Evolutionary conservation across 163 green algal species (phyloP).

Genomic region (Scenedesmus sp.): DNA sequence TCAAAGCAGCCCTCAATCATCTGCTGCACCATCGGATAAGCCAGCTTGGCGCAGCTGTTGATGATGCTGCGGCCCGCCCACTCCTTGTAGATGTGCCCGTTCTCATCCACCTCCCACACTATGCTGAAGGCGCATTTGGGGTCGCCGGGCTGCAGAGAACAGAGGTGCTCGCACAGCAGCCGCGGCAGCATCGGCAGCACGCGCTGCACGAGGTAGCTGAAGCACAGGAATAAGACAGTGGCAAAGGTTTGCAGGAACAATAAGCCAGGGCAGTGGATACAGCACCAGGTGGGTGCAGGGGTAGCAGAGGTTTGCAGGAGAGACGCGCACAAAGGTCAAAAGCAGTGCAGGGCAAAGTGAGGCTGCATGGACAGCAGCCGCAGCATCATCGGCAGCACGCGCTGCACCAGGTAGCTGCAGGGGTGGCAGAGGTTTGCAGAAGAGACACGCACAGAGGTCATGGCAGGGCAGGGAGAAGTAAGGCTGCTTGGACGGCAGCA

Average conservation of each 20-base stretch:
- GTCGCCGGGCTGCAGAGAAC: conserved; percentile 81
- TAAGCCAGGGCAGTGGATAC: too few relatives aligned
- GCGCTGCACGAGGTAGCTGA: too few relatives aligned
- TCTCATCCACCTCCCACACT: conserved; percentile 87
- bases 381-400: too few relatives aligned
- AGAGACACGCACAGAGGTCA: not conserved
- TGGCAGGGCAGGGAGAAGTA: not conserved
- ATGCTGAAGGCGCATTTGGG: conserved; percentile 95
- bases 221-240: too few relatives aligned
- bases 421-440: too few relatives aligned
- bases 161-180: conserved; percentile 83
- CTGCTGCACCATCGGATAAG: conserved; percentile 93
- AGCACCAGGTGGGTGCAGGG: too few relatives aligned
- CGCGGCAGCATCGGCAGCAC: conserved; percentile 98
- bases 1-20: conserved; percentile 74
- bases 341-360: too few relatives aligned
- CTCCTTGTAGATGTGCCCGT: conserved; percentile 56
- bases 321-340: too few relatives aligned
- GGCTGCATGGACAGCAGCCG: too few relatives aligned
- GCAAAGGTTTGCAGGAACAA: too few relatives aligned
- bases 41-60: conserved; percentile 88
- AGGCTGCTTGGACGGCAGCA: not conserved
- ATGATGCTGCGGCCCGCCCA: conserved; percentile 83
- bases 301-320: too few relatives aligned
- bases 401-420: conserved; percentile 78